Evolutionary conservation across 73 alveolate genomes (phyloP), one percentile per base, ranked within the genome.

Genomic region (Paraurostyla sp.): DNA sequence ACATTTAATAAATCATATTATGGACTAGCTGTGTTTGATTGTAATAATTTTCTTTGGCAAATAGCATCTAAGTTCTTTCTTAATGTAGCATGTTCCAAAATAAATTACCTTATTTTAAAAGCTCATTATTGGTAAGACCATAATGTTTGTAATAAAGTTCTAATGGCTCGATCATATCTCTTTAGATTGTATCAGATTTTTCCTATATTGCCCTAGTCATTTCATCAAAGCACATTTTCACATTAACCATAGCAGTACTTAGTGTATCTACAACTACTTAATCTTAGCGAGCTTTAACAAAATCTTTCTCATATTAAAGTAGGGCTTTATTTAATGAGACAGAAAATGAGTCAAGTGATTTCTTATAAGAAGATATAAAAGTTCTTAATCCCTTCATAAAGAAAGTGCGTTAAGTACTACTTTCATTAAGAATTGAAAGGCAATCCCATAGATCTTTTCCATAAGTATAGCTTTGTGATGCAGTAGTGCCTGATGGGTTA

Each of bases 361-460:
- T 73, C 59, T 73, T 73, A 30, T 73, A 73, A 3, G 87, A 73
- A n/a, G 87, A 73, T 16, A 73, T 43, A 27, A 73, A 73, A 45
- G 23, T 73, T 20, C 87, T 20, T 33, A 73, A 45, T 2, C 62
- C 32, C 46, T 73, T 73, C 87, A 73, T 73, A 16, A 48, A 50
- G 48, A 48, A 50, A n/a, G 87, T 50, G 35, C 87, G 23, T 23
- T 40, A 25, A 2, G 71, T 50, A 16, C 71, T 73, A 73, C 71
- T 73, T 30, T 73, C 87, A 48, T 73, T 45, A 15, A 73, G 49
- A 6, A 57, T 6, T 4, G 73, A 45, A 23, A 73, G 27, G 49
- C 57, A 73, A 45, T 73, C 87, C 87, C 87, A 73, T 13, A 73
- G 41, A 50, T 73, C 87, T 33, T 38, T 73, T n/a, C 87, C 87